phyloP scores from a whole-genome alignment of 192 early-diverging fungal species.

The Coemansia umbellata region DNA sequence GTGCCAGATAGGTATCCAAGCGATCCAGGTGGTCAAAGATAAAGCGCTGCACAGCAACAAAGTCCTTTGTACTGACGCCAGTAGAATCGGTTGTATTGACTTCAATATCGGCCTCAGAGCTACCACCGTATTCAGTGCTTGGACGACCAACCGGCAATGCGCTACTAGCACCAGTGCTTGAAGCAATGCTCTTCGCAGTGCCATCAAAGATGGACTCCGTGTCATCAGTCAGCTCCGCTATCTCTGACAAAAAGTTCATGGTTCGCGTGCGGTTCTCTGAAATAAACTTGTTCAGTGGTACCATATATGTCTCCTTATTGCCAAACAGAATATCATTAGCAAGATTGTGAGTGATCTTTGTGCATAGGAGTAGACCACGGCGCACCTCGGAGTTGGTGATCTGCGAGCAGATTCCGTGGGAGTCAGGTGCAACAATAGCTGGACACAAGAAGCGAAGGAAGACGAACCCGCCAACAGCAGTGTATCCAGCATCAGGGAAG shows the following conservation, averaged over 20 bases:
- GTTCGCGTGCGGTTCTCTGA: conserved; percentile 77
- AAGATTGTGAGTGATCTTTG: conserved; percentile 95
- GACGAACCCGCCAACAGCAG: conserved; percentile 90
- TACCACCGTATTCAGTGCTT: conserved; percentile 28
- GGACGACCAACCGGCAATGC: conserved; percentile 13
- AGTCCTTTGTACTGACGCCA: conserved; percentile 48
- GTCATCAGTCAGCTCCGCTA: conserved; percentile 57
- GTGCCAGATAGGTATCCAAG: conserved; percentile 63
- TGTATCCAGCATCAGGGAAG: conserved; percentile 81
- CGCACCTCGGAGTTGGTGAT: conserved; percentile 68
- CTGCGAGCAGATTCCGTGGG: conserved; percentile 66
- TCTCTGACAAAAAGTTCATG: conserved; percentile 72
- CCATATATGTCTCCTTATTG: conserved; percentile 93
- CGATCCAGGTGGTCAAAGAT: conserved; percentile 67
- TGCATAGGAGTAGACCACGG: conserved; percentile 83
- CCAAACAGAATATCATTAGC: conserved; percentile 96
- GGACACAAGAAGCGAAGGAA: conserved; percentile 96
- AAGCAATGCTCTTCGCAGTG: conserved; percentile 33
- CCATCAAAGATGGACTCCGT: conserved; percentile 44
- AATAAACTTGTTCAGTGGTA: conserved; percentile 84
- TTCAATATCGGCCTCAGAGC: conserved; percentile 30
- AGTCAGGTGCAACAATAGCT: conserved; percentile 89
- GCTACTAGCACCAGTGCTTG: conserved; percentile 19
- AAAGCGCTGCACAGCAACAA: conserved; percentile 60
- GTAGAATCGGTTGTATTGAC: conserved; percentile 5